Percentiles rank a stretch among this genome's conserved stretches.
Conservation (phyloP, 306 rosid species). For the Fragaria ananassa region DNA sequence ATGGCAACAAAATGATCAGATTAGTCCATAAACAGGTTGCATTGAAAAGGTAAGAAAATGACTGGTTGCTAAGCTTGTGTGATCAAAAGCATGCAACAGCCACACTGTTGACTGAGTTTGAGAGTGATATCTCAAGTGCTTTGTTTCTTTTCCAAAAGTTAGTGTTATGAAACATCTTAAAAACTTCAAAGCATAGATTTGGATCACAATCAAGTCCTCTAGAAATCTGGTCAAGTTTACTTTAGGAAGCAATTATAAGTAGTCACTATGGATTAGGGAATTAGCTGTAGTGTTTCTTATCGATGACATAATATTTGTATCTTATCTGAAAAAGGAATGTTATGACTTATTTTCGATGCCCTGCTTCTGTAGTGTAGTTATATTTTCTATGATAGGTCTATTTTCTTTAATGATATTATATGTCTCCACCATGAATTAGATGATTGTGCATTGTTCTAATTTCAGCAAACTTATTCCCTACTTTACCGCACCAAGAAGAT, state of each 20-base stretch:
- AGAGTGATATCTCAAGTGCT: neutral
- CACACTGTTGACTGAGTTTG: neutral
- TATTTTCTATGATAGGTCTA: neutral
- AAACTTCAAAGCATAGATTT: neutral
- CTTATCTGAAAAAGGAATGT: neutral
- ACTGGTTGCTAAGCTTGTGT: neutral
- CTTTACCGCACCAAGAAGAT: neutral
- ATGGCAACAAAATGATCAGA: neutral
- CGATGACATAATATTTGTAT: neutral
- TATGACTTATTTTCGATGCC: neutral
- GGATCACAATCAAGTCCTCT: neutral
- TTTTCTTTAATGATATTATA: neutral
- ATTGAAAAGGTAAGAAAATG: neutral
- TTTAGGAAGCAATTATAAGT: neutral
- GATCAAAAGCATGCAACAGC: neutral
- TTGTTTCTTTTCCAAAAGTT: neutral
- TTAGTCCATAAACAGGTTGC: neutral
- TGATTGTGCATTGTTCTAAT: neutral
- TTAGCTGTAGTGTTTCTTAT: neutral
- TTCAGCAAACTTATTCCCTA: neutral
- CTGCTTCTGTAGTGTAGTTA: neutral
- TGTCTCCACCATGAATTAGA: neutral
- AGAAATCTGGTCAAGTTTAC: neutral
- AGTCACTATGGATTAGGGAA: neutral
- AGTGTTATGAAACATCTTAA: neutral